Base-by-base conservation (phyloP, 2,329 filamentous ascomycete species). In the Paecilomyces niveus region DNA sequence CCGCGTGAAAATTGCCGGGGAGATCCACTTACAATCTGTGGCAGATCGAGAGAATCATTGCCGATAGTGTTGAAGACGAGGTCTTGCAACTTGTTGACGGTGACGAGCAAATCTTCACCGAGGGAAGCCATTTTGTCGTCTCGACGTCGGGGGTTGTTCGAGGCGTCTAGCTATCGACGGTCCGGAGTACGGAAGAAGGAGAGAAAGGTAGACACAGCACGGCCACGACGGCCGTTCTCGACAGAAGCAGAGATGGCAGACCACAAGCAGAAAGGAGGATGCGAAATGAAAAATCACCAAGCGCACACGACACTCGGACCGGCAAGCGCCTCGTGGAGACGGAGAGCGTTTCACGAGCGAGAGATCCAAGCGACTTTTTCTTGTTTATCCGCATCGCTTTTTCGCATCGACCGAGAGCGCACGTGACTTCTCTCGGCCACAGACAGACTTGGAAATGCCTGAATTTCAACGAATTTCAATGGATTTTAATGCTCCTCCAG, bases 41-140 rank as follows among this genome's bases (percentile, higher is more conserved):
- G 94, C 59, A 99, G 81, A 78, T 99, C 94, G 61, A 99, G 84
- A 56, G 93, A 97, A 77, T 99, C 94, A 81, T 92, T 97, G 77
- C 94, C 94, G 76, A 99, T 99, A 67, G 94, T 99, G 80, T 99
- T 99, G 82, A 99, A 99, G 71, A 99, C 94, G 72, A 99, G 80
- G 77, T 97, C 94, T 78, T 99, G 94, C 71, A 99, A 83, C 82
- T 96, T 96, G 83, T 99, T 99, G 80, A 99, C 94, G 64, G 92
- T 95, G 68, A 85, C 86, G 74, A 99, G 85, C 77, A 99, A 82
- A 78, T 99, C 92, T 78, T 99, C 94, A 72, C 94, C 93, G 70
- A 99, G 87, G 71, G 93, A 87, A 73, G 94, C 89, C 94, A 97
- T 99, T n/a, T 63, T 73, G 57, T 18, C 32, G 35, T 39, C 39